Evolutionary conservation across 495 filamentous ascomycete species (phyloP).

Genomic region (Lophiotrema nucula): DNA sequence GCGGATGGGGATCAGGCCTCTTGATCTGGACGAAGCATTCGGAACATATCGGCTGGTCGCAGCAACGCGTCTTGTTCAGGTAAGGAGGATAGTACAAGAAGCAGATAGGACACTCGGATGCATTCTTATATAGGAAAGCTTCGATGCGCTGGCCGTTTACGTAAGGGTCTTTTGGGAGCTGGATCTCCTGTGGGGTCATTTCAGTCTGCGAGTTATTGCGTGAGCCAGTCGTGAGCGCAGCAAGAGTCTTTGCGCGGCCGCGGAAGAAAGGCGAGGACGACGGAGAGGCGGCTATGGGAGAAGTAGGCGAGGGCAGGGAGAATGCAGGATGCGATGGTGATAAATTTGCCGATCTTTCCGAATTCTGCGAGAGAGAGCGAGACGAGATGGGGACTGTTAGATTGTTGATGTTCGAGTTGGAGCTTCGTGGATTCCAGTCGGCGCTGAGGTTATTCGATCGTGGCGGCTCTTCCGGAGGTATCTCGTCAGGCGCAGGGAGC

Average conservation of each 20-base stretch:
- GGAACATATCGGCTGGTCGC: conserved; percentile 95
- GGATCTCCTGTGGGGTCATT: conserved; percentile 70
- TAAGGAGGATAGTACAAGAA: conserved; percentile 95
- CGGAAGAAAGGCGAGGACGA: conserved; percentile 66
- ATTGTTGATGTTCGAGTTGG: conserved; percentile 55
- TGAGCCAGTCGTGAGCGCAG: conserved; percentile 69
- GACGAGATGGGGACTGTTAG: conserved; percentile 75
- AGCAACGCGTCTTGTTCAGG: conserved; percentile 92
- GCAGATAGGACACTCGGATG: conserved; percentile 91
- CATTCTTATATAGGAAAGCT: conserved; percentile 88
- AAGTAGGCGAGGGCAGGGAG: conserved; percentile 51
- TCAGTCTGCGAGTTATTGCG: conserved; percentile 68
- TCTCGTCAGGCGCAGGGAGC: conserved; percentile 79
- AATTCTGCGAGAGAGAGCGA: conserved; percentile 71
- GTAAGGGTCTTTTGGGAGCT: conserved; percentile 76
- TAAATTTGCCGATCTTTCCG: conserved; percentile 58
- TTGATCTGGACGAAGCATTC: conserved; percentile 99
- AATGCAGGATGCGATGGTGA: conserved; percentile 50
- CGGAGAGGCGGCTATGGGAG: conserved; percentile 43
- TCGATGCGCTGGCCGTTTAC: conserved; percentile 91
- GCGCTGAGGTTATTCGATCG: conserved; percentile 40
- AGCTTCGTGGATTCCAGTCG: conserved; percentile 45
- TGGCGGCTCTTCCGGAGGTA: conserved; percentile 62
- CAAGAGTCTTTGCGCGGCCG: conserved; percentile 77
- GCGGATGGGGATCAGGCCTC: conserved; percentile 90